These are phyloP conservation scores for Xylariomycetidae sp. DNA, from an alignment of 2,329 filamentous ascomycete species.

Conservation along the genomic window DNA sequence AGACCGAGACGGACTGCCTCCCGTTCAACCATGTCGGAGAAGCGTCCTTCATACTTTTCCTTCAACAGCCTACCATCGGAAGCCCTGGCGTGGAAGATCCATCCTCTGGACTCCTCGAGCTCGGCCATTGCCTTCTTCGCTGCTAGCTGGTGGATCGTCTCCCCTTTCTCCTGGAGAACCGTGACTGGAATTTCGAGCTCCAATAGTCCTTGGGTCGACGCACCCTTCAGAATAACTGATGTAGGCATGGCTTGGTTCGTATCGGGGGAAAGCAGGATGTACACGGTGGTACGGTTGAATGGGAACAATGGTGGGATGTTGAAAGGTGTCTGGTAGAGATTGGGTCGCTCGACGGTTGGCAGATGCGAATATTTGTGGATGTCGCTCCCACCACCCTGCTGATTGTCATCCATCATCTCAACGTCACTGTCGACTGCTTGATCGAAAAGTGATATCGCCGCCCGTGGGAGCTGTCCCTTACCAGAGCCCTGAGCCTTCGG, in stretches of 20 bases:
- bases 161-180: constrained; percentile 35
- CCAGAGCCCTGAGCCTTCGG: neutral
- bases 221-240: neutral
- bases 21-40: constrained; percentile 56
- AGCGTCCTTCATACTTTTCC: constrained; percentile 43
- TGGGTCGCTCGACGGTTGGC: neutral
- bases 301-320: constrained; percentile 61
- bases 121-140: constrained; percentile 64
- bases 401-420: neutral
- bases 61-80: constrained; percentile 38
- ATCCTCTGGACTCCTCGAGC: constrained; percentile 66
- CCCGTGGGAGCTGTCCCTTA: neutral
- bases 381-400: too few species aligned
- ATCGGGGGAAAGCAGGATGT: constrained; percentile 57
- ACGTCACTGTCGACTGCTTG: neutral
- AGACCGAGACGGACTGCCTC: constrained; percentile 64
- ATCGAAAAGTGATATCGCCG: neutral
- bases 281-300: constrained; percentile 61
- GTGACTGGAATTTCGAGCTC: constrained; percentile 61
- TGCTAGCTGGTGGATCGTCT: constrained; percentile 66
- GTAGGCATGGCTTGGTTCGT: constrained; percentile 40
- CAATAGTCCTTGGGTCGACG: constrained; percentile 43
- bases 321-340: constrained; percentile 56
- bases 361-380: neutral
- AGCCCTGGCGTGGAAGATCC: constrained; percentile 51